phyloP scores from a whole-genome alignment of 306 rosid genomes.

The Quillaja saponaria region DNA sequence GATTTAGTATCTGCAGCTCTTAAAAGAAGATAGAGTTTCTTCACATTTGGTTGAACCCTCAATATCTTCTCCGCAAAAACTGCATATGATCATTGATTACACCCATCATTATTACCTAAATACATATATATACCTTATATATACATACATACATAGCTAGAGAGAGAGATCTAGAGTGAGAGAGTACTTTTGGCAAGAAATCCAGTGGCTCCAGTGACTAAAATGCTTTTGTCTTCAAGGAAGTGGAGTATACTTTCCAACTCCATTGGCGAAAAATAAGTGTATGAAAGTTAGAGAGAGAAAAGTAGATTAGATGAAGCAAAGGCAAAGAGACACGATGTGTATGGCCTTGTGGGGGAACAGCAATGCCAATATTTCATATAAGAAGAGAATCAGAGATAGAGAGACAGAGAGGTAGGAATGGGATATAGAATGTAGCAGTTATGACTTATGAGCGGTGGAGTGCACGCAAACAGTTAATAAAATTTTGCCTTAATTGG shows the following conservation, averaged over 20 bases:
- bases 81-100: constrained; percentile 27
- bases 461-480: not conserved
- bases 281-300: constrained; percentile 3
- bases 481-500: too few species aligned
- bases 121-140: not conserved
- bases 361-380: constrained; percentile 9
- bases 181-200: constrained; percentile 69
- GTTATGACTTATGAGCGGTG: not conserved
- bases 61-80: constrained; percentile 80
- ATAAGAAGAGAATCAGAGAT: constrained; percentile 24
- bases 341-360: not conserved
- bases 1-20: constrained; percentile 55
- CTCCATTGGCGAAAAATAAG: constrained; percentile 49
- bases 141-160: not conserved
- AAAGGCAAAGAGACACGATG: not conserved
- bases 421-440: not conserved
- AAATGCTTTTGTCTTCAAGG: constrained; percentile 55
- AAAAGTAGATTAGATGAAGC: not conserved
- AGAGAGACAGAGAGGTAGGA: not conserved
- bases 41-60: constrained; percentile 77
- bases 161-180: not conserved
- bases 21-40: constrained; percentile 73
- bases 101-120: constrained; percentile 1
- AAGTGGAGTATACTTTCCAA: constrained; percentile 55
- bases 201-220: constrained; percentile 69